A percentile compares a stretch with the other conserved stretches of the same genome.
Conservation (phyloP, 2,329 filamentous ascomycete species). For the Aureobasidium sp. region DNA sequence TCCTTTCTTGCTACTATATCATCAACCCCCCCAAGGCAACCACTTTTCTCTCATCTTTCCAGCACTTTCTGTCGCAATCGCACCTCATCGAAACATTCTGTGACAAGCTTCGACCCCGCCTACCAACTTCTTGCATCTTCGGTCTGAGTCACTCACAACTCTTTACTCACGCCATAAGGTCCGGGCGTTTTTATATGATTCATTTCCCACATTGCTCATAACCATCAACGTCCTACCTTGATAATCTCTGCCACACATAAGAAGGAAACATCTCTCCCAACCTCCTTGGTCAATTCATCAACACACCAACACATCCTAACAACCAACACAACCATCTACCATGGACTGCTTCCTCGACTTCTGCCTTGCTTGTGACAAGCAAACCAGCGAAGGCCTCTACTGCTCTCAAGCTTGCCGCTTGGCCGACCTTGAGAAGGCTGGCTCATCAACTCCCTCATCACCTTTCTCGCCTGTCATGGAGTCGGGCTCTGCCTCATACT, state of each 20-base stretch:
- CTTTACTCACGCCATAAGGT: slow-evolving; percentile 17
- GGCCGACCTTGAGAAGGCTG: slow-evolving; percentile 72
- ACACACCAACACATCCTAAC: background rate
- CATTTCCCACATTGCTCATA: slow-evolving; percentile 16
- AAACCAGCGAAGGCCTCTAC: slow-evolving; percentile 74
- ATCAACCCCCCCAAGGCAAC: background rate
- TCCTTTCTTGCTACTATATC: background rate
- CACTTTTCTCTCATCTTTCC: background rate
- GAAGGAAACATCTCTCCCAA: background rate
- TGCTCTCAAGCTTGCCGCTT: slow-evolving; percentile 89
- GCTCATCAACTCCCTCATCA: slow-evolving; percentile 30
- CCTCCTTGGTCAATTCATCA: background rate
- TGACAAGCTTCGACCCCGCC: slow-evolving; percentile 4
- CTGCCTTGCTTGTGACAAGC: slow-evolving; percentile 89
- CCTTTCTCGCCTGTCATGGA: slow-evolving; percentile 21
- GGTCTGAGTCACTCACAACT: slow-evolving; percentile 9
- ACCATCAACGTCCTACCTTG: slow-evolving; percentile 16
- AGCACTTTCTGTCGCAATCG: slow-evolving; percentile 11
- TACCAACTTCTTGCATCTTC: slow-evolving; percentile 10
- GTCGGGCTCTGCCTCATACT: slow-evolving; percentile 10
- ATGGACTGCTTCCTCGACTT: slow-evolving; percentile 79
- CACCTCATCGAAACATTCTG: slow-evolving; percentile 12
- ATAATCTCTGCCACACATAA: slow-evolving; percentile 13
- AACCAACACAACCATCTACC: slow-evolving; percentile 6
- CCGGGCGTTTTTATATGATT: slow-evolving; percentile 17